phyloP scores from a whole-genome alignment of 371 early-diverging fungal species.

The Syncephalis fuscata region DNA sequence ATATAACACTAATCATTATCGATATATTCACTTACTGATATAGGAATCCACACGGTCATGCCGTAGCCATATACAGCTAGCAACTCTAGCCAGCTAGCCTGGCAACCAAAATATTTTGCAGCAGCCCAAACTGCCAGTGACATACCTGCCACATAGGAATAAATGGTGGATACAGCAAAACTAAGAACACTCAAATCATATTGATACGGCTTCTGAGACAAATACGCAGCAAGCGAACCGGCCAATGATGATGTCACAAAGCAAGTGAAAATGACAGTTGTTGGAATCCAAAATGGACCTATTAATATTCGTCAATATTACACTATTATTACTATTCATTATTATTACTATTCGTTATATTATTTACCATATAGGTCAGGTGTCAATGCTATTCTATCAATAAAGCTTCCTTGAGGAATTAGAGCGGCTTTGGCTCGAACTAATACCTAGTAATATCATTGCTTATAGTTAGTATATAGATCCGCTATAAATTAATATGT shows the following conservation, averaged over 20 bases:
- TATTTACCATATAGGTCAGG: conserved; percentile 59
- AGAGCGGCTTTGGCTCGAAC: conserved; percentile 26
- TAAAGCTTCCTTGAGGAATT: conserved; percentile 26
- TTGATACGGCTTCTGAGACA: conserved; percentile 22
- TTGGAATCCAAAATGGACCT: conserved; percentile 93
- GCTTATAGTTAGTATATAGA: too few species aligned
- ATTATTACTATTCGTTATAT: neutral
- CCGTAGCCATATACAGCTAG: conserved; percentile 84
- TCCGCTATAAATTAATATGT: too few species aligned
- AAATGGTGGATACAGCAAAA: conserved; percentile 61
- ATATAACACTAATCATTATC: conserved; percentile 1
- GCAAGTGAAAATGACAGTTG: conserved; percentile 77
- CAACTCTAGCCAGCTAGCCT: conserved; percentile 63
- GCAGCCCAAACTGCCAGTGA: conserved; percentile 64
- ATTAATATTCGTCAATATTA: too few species aligned
- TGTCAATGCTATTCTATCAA: conserved; percentile 18
- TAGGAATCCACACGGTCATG: conserved; percentile 79
- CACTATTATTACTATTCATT: neutral
- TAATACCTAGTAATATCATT: conserved; percentile 21
- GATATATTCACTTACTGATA: conserved; percentile 39
- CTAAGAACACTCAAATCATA: conserved; percentile 72
- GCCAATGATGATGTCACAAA: conserved; percentile 84
- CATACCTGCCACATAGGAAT: conserved; percentile 55
- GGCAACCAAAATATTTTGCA: conserved; percentile 69
- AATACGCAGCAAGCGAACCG: conserved; percentile 56